Conservation (phyloP, 2,329 filamentous ascomycete genomes). For the Cladosporium colombiae region DNA sequence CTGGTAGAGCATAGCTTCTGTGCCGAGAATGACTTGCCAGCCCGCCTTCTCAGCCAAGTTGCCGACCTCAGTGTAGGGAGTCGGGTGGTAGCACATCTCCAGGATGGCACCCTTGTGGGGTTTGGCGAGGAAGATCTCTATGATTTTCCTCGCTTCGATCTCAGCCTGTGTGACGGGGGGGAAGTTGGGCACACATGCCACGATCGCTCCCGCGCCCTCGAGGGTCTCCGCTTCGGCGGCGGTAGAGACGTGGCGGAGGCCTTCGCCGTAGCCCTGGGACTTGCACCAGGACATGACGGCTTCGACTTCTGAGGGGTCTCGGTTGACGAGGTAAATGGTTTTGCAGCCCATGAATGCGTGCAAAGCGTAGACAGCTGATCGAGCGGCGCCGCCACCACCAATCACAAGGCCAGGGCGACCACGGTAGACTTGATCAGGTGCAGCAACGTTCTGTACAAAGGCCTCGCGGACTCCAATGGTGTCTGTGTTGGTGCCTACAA, state of each 20-base stretch:
- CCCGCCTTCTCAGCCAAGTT: conserved; percentile 61
- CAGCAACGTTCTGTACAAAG: conserved; percentile 53
- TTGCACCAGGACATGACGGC: conserved; percentile 66
- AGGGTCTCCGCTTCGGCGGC: conserved; percentile 61
- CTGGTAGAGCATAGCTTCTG: conserved; percentile 61
- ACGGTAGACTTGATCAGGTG: conserved; percentile 53
- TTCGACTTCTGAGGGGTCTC: conserved; percentile 66
- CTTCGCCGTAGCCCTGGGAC: conserved; percentile 59
- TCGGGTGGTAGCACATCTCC: conserved; percentile 83
- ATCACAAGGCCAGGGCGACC: conserved; percentile 69
- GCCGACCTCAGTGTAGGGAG: conserved; percentile 67
- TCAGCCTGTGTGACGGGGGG: conserved; percentile 67
- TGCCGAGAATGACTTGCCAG: conserved; percentile 75
- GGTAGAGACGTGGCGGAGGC: conserved; percentile 62
- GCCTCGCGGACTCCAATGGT: conserved; percentile 75
- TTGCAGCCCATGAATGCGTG: conserved; percentile 67
- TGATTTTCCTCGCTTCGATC: conserved; percentile 58
- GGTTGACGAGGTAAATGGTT: conserved; percentile 75
- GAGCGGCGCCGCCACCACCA: conserved; percentile 76
- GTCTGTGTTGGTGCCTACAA: conserved; percentile 78
- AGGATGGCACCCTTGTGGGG: conserved; percentile 66
- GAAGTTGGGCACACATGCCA: conserved; percentile 76
- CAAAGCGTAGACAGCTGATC: conserved; percentile 74
- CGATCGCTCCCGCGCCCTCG: conserved; percentile 64
- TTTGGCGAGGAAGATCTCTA: conserved; percentile 52